These are phyloP conservation scores for Corinectria fuckeliana DNA, from an alignment of 2,329 filamentous ascomycete genomes.

Conservation along the genomic window DNA sequence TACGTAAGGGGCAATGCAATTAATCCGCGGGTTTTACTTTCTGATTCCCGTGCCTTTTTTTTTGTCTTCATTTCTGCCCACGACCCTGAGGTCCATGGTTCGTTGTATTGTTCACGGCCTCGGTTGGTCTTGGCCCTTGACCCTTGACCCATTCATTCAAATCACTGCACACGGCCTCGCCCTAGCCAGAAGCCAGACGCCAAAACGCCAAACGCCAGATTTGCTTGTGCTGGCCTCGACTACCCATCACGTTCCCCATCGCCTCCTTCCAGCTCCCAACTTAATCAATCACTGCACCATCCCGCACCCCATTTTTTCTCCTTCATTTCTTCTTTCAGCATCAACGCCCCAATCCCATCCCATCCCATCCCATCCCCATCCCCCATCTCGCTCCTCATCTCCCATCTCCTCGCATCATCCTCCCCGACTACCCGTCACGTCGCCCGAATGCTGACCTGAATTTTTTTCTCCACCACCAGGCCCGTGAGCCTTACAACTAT, in stretches of 20 bases:
- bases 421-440: conserved; percentile 17
- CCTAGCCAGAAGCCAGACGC: conserved; percentile 14
- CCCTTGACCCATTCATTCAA: conserved; percentile 6
- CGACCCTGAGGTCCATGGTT: not conserved
- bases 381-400: conserved; percentile 7
- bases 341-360: not conserved
- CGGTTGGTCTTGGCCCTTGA: conserved; percentile 3
- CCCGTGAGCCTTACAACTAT: conserved; percentile 60
- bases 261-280: conserved; percentile 15
- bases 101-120: not conserved
- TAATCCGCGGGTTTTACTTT: conserved; percentile 31
- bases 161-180: conserved; percentile 11
- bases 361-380: not conserved
- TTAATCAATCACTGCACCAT: conserved; percentile 35
- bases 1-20: conserved; percentile 48
- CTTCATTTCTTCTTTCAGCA: conserved; percentile 17
- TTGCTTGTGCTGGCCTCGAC: conserved; percentile 24
- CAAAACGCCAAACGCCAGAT: conserved; percentile 24
- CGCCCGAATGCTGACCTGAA: conserved; percentile 37
- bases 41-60: conserved; percentile 22
- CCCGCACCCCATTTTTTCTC: conserved; percentile 21
- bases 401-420: conserved; percentile 12
- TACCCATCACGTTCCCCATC: conserved; percentile 19
- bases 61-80: conserved; percentile 30
- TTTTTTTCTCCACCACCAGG: conserved; percentile 45